Conservation (phyloP, 2,329 filamentous ascomycete species). For the Chaetomiaceae sp. region DNA sequence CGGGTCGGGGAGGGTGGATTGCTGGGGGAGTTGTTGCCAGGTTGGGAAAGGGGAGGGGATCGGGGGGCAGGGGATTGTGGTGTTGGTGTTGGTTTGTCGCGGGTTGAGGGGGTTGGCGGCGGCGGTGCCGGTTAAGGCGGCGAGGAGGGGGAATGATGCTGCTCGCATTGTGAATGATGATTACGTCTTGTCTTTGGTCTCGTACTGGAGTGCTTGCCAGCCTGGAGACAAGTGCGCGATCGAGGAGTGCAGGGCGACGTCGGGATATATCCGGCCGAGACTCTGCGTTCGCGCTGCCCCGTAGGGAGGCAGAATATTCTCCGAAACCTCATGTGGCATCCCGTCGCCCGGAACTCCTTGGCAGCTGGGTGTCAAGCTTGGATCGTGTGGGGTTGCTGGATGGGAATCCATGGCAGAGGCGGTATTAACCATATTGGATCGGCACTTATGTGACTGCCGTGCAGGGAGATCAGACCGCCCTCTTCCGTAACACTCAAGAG, state of each 20-base stretch:
- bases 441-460: constrained; percentile 24
- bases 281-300: not conserved
- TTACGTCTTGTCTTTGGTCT: not conserved
- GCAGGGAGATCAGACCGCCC: constrained; percentile 40
- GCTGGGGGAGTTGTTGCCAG: constrained; percentile 34
- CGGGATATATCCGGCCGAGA: constrained; percentile 7
- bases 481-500: constrained; percentile 27
- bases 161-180: constrained; percentile 7
- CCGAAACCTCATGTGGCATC: constrained; percentile 10
- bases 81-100: constrained; percentile 7
- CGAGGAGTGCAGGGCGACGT: not conserved
- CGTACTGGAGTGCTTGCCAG: not conserved
- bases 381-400: constrained; percentile 8
- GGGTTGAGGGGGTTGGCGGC: not conserved
- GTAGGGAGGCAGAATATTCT: not conserved
- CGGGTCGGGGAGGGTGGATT: constrained; percentile 41
- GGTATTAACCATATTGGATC: constrained; percentile 21
- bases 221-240: not conserved
- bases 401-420: not conserved
- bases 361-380: not conserved
- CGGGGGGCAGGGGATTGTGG: constrained; percentile 23
- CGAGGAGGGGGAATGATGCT: constrained; percentile 2
- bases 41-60: constrained; percentile 32
- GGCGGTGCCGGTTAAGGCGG: constrained; percentile 2
- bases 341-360: constrained; percentile 11